Evolutionary conservation across 2,329 filamentous ascomycete genomes (phyloP).

Genomic region (Fusarium hostae): DNA sequence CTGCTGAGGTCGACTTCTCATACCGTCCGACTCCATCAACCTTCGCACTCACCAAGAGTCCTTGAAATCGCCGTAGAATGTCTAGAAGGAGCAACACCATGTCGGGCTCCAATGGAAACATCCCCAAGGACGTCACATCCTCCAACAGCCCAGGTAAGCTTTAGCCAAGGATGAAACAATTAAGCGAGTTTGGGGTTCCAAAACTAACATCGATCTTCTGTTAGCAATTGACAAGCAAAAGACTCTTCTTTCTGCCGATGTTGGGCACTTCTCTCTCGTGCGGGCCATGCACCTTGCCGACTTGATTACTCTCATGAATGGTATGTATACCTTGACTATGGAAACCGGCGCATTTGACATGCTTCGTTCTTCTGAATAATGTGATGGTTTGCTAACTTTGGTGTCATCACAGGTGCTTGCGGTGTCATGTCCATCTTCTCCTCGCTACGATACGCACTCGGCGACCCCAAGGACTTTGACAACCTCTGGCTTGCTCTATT

Average conservation of each 20-base stretch:
- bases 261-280: conserved; percentile 78
- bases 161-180: not conserved
- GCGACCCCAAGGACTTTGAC: conserved; percentile 70
- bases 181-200: not conserved
- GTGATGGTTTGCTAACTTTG: conserved; percentile 7
- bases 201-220: conserved; percentile 8
- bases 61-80: conserved; percentile 57
- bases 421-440: conserved; percentile 96
- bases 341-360: not conserved
- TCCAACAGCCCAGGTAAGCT: conserved; percentile 51
- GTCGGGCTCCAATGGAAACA: conserved; percentile 44
- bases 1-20: not conserved
- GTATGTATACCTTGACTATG: conserved; percentile 54
- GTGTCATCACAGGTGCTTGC: conserved; percentile 70
- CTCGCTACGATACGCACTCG: conserved; percentile 91
- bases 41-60: not conserved
- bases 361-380: too few species aligned
- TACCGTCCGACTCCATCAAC: not conserved
- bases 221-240: conserved; percentile 80
- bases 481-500: conserved; percentile 85
- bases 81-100: conserved; percentile 68
- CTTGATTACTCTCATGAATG: conserved; percentile 84
- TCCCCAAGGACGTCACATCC: conserved; percentile 45
- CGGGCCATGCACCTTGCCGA: conserved; percentile 81
- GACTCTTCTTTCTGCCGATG: conserved; percentile 74